Evolutionary conservation across 2,329 filamentous ascomycete genomes (phyloP), one percentile per base, ranked within the genome.

Genomic region (Nigrograna mackinnonii): DNA sequence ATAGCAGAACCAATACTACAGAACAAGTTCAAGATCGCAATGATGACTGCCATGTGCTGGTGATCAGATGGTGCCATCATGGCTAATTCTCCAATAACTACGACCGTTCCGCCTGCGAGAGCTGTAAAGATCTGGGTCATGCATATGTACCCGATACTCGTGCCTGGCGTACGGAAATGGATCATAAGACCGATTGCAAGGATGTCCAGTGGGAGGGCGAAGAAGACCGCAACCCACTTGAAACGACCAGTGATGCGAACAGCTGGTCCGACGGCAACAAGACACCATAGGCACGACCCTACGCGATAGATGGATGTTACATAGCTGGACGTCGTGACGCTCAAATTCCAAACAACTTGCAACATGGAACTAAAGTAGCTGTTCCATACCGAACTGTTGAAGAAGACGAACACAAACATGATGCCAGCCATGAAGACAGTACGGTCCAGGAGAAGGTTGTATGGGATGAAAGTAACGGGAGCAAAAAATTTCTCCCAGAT

Each of bases 1-100:
- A 59, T 54, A 2, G 63, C 58, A 22, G 55, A 57, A 26, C 64
- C 84, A 45, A 86, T 76, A 44, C 77, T 78, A 51, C 78, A 74
- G 32, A 82, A 79, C 9, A 86, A 75, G n/a, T 78, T 73, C 36
- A 83, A 73, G 45, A 87, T 71, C 5, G 54, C 54, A 22, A 57
- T 44, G 16, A 54, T 45, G 34, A 52, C 47, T 3, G 53, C 51
- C 26, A 49, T 44, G 19, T 56, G 49, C 34, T 56, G 46, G 17
- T 56, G 53, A 13, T 50, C 49, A 0, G 51, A 48, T 6, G 49
- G 44, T 7, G 45, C 53, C 46, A 54, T 49, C 45, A 53, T 54
- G 3, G 51, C 49, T n/a, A 54, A 20, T 37, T 57, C 46, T 7
- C 47, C 53, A 2, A 47, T 49, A 30, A 60, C 55, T 20, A 58